Evolutionary conservation across 768 basidiomycete species (phyloP).

Genomic region (Leucosporidium scottii): DNA sequence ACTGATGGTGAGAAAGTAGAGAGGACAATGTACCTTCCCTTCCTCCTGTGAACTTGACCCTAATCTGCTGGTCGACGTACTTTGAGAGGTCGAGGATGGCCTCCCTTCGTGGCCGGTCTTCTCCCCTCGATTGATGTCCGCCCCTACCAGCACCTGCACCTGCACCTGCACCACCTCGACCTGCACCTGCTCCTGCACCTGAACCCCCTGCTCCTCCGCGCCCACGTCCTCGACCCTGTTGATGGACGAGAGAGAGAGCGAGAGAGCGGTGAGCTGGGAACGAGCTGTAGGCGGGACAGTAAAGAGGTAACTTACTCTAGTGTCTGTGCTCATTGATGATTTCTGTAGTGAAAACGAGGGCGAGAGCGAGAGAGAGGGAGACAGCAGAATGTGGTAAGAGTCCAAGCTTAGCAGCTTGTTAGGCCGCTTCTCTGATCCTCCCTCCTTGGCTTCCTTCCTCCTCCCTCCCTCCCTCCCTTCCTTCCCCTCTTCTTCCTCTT

Average conservation of each 20-base stretch:
- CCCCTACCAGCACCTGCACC: background rate
- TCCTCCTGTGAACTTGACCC: conserved; percentile 97
- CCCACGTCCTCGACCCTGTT: conserved; percentile 43
- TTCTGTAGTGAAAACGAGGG: no score
- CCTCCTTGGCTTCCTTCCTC: no score
- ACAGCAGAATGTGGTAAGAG: background rate
- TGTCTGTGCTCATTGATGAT: background rate
- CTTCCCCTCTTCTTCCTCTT: background rate
- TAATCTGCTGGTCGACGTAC: conserved; percentile 82
- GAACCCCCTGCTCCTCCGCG: conserved; percentile 40
- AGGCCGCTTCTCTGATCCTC: no score
- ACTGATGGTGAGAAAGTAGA: background rate
- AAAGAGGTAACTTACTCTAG: background rate
- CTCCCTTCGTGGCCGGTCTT: conserved; percentile 75
- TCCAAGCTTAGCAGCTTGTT: no score
- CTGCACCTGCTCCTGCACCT: conserved; percentile 50
- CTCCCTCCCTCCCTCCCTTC: background rate
- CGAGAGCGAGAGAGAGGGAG: no score
- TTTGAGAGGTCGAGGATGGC: conserved; percentile 92
- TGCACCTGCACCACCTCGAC: conserved; percentile 47
- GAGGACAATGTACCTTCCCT: conserved; percentile 53
- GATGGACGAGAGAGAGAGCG: background rate
- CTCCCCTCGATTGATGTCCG: conserved; percentile 32
- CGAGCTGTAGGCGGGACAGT: background rate
- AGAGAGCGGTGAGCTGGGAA: background rate